These are phyloP conservation scores for Kodamaea neixiangensis DNA, from an alignment of 805 yeast species.

Conservation along the genomic window DNA sequence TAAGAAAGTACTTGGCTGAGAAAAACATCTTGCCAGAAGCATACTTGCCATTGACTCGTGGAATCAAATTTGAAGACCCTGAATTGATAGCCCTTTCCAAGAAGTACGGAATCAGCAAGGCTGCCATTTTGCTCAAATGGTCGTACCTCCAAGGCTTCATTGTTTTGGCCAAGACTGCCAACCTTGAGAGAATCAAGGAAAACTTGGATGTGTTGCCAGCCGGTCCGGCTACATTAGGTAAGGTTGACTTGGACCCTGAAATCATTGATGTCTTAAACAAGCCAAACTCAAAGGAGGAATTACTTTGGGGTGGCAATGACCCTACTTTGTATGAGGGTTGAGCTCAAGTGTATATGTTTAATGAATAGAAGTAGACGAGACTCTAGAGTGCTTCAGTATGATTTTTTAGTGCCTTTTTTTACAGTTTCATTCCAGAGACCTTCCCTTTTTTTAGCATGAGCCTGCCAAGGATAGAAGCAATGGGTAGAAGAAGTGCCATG, in stretches of 20 bases:
- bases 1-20: conserved; percentile 59
- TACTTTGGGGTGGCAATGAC: conserved; percentile 36
- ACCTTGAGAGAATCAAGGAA: conserved; percentile 50
- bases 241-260: conserved; percentile 42
- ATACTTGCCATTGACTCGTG: conserved; percentile 76
- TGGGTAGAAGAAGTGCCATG: background rate
- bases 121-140: conserved; percentile 74
- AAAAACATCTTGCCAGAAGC: conserved; percentile 68
- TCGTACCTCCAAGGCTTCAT: conserved; percentile 61
- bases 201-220: conserved; percentile 55
- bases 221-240: conserved; percentile 29
- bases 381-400: no score
- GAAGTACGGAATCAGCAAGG: conserved; percentile 50
- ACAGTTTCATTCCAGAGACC: no score
- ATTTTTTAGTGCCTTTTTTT: no score
- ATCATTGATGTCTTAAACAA: conserved; percentile 38
- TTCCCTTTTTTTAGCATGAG: no score
- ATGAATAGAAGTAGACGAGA: no score
- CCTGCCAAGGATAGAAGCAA: no score
- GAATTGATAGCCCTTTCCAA: conserved; percentile 51
- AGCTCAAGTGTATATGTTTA: no score
- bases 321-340: conserved; percentile 27
- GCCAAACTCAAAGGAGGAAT: conserved; percentile 37
- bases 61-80: conserved; percentile 57
- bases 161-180: conserved; percentile 50